These are phyloP conservation scores for Kappamyces sp. DNA, from an alignment of 192 early-diverging fungal species.

Conservation along the genomic window DNA sequence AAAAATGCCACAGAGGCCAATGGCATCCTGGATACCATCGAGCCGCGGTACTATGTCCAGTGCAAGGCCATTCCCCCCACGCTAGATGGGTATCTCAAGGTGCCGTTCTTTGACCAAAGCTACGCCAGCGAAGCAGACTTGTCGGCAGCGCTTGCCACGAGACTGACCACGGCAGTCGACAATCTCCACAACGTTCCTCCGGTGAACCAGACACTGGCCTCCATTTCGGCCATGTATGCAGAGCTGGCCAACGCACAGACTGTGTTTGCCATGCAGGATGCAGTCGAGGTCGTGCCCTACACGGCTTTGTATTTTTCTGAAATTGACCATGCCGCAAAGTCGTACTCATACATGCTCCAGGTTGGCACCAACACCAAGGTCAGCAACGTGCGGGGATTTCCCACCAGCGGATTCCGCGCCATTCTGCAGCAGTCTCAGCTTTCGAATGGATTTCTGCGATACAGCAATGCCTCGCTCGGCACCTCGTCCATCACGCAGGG, in stretches of 20 bases:
- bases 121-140: no score
- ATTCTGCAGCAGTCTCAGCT: constrained; percentile 39
- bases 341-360: constrained; percentile 21
- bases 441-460: constrained; percentile 29
- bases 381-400: constrained; percentile 36
- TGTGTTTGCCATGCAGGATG: not conserved
- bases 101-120: constrained; percentile 27
- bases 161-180: constrained; percentile 8
- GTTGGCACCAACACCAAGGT: constrained; percentile 39
- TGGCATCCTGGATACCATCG: constrained; percentile 39
- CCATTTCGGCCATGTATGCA: not conserved
- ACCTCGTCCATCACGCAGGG: constrained; percentile 58
- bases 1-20: constrained; percentile 20
- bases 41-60: constrained; percentile 29
- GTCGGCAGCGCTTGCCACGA: constrained; percentile 24
- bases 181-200: constrained; percentile 22
- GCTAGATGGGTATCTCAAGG: constrained; percentile 24
- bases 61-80: constrained; percentile 12
- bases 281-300: constrained; percentile 5
- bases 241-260: not conserved
- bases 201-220: constrained; percentile 21
- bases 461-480: constrained; percentile 23
- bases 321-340: constrained; percentile 16
- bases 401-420: constrained; percentile 44
- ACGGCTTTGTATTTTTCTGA: constrained; percentile 16